A percentile compares a stretch with the other conserved stretches of the same genome.
These are phyloP conservation scores for Flueggea neowawraea DNA, from an alignment of 441 rosid species.

Conservation along the genomic window DNA sequence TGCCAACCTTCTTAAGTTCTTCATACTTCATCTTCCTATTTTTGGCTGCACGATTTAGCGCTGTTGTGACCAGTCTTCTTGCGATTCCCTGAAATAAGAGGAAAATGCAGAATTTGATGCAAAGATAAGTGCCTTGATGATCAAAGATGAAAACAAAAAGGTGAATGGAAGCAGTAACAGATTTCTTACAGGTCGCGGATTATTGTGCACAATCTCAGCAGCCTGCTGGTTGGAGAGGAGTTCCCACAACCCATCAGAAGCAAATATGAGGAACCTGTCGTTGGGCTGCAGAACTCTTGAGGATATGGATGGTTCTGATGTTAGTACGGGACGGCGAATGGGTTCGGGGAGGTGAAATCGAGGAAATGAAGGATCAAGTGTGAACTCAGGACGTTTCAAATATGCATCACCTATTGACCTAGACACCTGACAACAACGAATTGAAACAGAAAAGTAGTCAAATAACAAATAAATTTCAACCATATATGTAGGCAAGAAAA, in stretches of 20 bases:
- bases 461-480: conserved; percentile 1
- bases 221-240: conserved; percentile 83
- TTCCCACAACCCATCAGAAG: conserved; percentile 98
- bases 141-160: too few species aligned
- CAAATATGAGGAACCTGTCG: conserved; percentile 82
- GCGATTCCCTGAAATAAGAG: conserved; percentile 65
- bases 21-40: conserved; percentile 66
- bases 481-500: too few species aligned
- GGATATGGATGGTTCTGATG: conserved; percentile 66
- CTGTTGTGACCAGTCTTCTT: conserved; percentile 62
- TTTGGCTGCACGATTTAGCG: conserved; percentile 65
- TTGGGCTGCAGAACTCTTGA: conserved; percentile 52
- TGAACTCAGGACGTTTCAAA: conserved; percentile 79
- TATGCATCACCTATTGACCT: conserved; percentile 97
- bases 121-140: conserved; percentile 5
- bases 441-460: too few species aligned
- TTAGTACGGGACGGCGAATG: conserved; percentile 66
- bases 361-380: conserved; percentile 77
- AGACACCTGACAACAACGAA: conserved; percentile 50
- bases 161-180: neutral
- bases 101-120: neutral
- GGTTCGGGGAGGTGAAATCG: conserved; percentile 73
- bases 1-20: conserved; percentile 62
- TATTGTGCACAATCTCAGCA: conserved; percentile 61
- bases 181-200: conserved; percentile 65